Evolutionary conservation across 495 filamentous ascomycete genomes (phyloP).

Genomic region (Melanomma pulvis-pyrius): DNA sequence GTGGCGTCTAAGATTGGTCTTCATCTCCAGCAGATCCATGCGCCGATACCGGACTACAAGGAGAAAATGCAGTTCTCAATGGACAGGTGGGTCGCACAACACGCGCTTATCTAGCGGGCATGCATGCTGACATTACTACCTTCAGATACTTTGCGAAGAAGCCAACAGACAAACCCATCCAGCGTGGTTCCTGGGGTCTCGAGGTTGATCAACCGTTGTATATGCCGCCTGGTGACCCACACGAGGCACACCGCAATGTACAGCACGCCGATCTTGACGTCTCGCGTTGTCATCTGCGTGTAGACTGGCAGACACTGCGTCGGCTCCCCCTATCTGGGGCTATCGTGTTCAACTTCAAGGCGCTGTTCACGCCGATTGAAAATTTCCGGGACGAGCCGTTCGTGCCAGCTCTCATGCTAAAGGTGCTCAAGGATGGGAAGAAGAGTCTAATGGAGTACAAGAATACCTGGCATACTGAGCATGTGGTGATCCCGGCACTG

Average conservation of each 20-base stretch:
- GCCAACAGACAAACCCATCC: conserved; percentile 74
- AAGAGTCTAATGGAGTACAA: conserved; percentile 79
- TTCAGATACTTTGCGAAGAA: conserved; percentile 78
- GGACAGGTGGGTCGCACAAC: conserved; percentile 62
- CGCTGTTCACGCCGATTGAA: conserved; percentile 74
- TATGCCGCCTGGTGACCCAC: conserved; percentile 74
- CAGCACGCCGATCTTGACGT: conserved; percentile 62
- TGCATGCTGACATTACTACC: not conserved
- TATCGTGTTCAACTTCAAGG: conserved; percentile 91
- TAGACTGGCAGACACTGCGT: conserved; percentile 90
- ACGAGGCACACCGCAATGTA: conserved; percentile 57
- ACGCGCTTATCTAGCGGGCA: not conserved
- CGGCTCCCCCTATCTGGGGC: conserved; percentile 75
- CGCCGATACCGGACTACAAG: conserved; percentile 80
- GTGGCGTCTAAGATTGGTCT: conserved; percentile 74
- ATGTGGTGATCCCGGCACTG: conserved; percentile 70
- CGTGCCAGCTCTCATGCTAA: conserved; percentile 68
- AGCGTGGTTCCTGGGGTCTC: conserved; percentile 85
- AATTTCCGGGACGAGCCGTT: conserved; percentile 76
- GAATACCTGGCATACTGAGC: conserved; percentile 80
- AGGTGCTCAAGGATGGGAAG: conserved; percentile 74
- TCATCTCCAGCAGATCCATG: conserved; percentile 74
- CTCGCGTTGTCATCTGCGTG: conserved; percentile 71
- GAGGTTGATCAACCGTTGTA: conserved; percentile 78
- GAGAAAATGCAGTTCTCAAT: conserved; percentile 90